Base-by-base conservation (phyloP, 129 eudicot species). In the Centrapalus pauciflorus region DNA sequence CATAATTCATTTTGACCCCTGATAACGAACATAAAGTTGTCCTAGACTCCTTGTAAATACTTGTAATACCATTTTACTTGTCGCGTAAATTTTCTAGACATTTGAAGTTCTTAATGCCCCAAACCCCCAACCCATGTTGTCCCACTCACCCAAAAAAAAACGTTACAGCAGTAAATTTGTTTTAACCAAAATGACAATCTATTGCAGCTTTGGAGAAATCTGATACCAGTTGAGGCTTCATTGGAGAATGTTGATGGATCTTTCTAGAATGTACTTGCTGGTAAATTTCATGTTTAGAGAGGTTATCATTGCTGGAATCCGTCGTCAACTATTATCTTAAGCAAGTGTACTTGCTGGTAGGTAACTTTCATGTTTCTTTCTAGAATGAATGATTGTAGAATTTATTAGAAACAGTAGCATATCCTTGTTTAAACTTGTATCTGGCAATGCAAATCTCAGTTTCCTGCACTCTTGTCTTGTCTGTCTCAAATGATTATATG, bases 171-270 rank as follows among this genome's bases (percentile, higher is more conserved):
- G 33, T 60, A 61, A 24, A 50, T 67, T 38, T 55, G 25, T 5
- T 60, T 20, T 16, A 48, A 56, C 63, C 58, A 3, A 65, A 64
- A 11, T 46, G 32, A 4, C n/a, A 1, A 13, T 71, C 3, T 83
- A 14, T 73, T 63, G 72, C 90, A 90, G 97, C 97, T 25, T 54
- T 87, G 82, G 96, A 91, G 88, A 91, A 91, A 74, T 83, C 97
- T 7, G 97, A 87, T 61, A 87, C 90, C 67, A 87, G 61, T 29
- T 87, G 86, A 91, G 28, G 71, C 49, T 21, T 75, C 17, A 0
- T 11, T 14, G 60, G 65, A 29, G 59, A 14, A 34, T 69, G 74
- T 54, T 35, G 11, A 41, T 14, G 2, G 20, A 33, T 33, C 29
- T 30, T 55, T 43, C n/a, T 51, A 45, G 72, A 43, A 70, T 62